These are phyloP conservation scores for Nepenthes alata DNA, from an alignment of 179 eudicot genomes.

Conservation along the genomic window DNA sequence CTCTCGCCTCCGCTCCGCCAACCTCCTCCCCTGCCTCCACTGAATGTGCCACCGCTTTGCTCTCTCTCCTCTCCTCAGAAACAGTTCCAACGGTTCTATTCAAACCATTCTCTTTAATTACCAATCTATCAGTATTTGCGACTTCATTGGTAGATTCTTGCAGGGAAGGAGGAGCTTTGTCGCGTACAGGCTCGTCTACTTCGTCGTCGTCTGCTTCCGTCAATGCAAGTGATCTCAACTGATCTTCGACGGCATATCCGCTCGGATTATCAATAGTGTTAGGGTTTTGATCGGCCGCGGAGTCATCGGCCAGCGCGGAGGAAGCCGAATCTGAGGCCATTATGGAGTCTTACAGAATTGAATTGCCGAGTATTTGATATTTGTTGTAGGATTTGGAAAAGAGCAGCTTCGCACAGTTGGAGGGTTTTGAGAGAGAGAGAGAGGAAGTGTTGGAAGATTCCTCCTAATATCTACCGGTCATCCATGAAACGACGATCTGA, in stretches of 20 bases:
- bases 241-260: slow-evolving; percentile 41
- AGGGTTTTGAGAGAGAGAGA: slow-evolving; percentile 4
- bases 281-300: slow-evolving; percentile 23
- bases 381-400: slow-evolving; percentile 2
- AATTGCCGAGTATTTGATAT: background rate
- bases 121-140: slow-evolving; percentile 1
- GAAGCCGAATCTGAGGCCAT: slow-evolving; percentile 43
- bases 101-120: slow-evolving; percentile 3
- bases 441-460: slow-evolving; percentile 1
- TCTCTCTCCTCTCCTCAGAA: slow-evolving; percentile 8
- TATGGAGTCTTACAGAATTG: background rate
- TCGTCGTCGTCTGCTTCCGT: slow-evolving; percentile 3
- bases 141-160: background rate
- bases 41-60: background rate
- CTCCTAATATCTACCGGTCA: slow-evolving; percentile 8
- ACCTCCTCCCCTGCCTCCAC: background rate
- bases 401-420: background rate
- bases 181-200: slow-evolving; percentile 1
- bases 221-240: slow-evolving; percentile 34
- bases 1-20: slow-evolving; percentile 12
- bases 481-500: slow-evolving; percentile 8
- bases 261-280: slow-evolving; percentile 13
- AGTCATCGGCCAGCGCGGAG: slow-evolving; percentile 22
- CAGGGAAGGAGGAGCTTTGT: slow-evolving; percentile 3
- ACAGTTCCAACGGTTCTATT: slow-evolving; percentile 7